Evolutionary conservation across 345 rosid species (phyloP).

Genomic region (Crucihimalaya himalaica): DNA sequence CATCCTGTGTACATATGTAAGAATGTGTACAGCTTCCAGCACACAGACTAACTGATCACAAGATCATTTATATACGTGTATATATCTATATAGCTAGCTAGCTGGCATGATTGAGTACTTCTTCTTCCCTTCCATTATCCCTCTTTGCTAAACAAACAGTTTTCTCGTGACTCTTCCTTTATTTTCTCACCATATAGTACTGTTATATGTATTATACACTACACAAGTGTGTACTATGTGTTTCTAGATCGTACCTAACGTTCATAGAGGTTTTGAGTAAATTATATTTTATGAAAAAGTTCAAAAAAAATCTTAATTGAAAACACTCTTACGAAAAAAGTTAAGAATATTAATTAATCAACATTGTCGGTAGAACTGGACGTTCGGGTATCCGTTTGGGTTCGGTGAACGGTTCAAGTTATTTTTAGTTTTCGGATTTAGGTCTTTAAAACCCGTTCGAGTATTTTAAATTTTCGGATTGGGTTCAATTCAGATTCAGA

Average conservation of each 20-base stretch:
- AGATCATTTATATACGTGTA: background rate
- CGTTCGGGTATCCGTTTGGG: too few species aligned
- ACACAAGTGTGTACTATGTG: constrained; percentile 12
- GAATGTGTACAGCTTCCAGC: constrained; percentile 36
- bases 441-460: too few species aligned
- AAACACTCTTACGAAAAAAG: background rate
- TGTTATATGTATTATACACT: background rate
- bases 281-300: background rate
- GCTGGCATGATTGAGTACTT: constrained; percentile 20
- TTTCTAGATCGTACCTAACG: constrained; percentile 7
- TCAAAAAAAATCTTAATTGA: background rate
- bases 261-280: background rate
- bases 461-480: too few species aligned
- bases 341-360: background rate
- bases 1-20: constrained; percentile 35
- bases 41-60: constrained; percentile 30
- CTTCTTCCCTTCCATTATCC: constrained; percentile 13
- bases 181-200: constrained; percentile 21
- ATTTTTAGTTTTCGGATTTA: too few species aligned
- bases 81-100: background rate
- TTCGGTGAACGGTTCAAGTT: too few species aligned
- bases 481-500: too few species aligned
- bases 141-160: constrained; percentile 8
- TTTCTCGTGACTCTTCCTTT: constrained; percentile 39
- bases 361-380: background rate